These are phyloP conservation scores for Chlamydomonas applanata DNA, from an alignment of 139 green algal genomes.

Conservation along the genomic window DNA sequence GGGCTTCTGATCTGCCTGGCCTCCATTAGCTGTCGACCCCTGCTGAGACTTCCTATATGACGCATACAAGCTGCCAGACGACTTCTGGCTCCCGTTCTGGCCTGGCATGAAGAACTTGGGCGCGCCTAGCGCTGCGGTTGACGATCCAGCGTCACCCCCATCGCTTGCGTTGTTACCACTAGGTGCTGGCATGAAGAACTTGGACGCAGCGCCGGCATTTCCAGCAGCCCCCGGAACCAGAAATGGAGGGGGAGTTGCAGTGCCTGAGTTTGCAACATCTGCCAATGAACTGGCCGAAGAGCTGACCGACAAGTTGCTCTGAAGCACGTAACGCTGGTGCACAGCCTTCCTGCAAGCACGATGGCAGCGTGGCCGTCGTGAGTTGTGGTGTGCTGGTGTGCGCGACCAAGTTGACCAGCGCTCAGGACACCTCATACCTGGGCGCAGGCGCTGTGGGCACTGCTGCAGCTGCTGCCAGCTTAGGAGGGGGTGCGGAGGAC, in stretches of 20 bases:
- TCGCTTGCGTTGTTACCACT: too few relatives aligned
- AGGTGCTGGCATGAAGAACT: neutral
- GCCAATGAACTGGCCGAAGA: conserved; percentile 12
- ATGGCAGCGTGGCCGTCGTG: too few relatives aligned
- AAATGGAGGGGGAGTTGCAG: neutral
- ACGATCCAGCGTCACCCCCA: neutral
- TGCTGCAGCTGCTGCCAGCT: neutral
- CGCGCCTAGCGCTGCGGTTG: neutral
- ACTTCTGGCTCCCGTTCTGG: conserved; percentile 6
- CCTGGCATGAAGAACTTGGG: conserved; percentile 15
- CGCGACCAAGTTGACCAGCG: too few relatives aligned
- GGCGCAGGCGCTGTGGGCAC: neutral
- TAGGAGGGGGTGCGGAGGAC: conserved; percentile 22
- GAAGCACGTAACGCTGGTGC: conserved; percentile 32
- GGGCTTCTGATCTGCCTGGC: neutral
- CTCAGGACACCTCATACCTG: neutral
- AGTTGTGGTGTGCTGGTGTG: too few relatives aligned
- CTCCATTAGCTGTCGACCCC: neutral
- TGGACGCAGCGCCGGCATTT: neutral
- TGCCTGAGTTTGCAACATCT: conserved; percentile 10
- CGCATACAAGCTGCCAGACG: neutral
- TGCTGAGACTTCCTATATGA: neutral
- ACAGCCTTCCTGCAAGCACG: neutral
- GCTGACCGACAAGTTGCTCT: conserved; percentile 30
- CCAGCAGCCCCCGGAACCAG: neutral